These are phyloP conservation scores for Panicum hallii DNA, from an alignment of 202 grass and related monocot species.

Conservation along the genomic window DNA sequence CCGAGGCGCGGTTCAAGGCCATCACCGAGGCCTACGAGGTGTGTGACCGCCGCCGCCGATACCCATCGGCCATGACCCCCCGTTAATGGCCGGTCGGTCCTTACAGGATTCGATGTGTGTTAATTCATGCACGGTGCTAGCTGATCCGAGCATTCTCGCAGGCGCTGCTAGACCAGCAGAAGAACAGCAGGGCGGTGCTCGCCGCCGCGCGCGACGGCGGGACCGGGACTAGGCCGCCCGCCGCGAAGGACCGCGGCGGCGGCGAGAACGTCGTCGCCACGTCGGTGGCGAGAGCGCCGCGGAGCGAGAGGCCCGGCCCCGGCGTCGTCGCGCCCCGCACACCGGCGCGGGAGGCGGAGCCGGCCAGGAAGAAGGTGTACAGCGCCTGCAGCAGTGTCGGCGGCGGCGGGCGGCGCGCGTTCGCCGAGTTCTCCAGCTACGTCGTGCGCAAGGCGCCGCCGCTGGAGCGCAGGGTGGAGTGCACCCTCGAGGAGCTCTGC, in stretches of 20 bases:
- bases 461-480: conserved; percentile 79
- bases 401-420: conserved; percentile 34
- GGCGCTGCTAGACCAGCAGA: conserved; percentile 80
- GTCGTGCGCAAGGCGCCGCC: conserved; percentile 81
- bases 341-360: conserved; percentile 21
- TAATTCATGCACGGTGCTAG: background rate
- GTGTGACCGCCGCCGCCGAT: background rate
- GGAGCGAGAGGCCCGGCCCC: background rate
- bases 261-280: background rate
- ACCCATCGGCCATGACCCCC: no score
- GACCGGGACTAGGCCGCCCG: background rate
- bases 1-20: conserved; percentile 82
- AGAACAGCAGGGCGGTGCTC: conserved; percentile 59
- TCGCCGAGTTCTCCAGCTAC: conserved; percentile 74
- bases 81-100: no score
- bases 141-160: background rate
- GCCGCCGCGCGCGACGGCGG: conserved; percentile 40
- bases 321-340: background rate
- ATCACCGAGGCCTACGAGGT: conserved; percentile 95
- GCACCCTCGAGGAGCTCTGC: conserved; percentile 91
- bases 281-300: background rate
- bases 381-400: conserved; percentile 41
- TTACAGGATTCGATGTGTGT: background rate
- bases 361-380: conserved; percentile 49
- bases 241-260: conserved; percentile 12